Evolutionary conservation across 139 green algal species (phyloP).

Genomic region (Haematococcus sp.): DNA sequence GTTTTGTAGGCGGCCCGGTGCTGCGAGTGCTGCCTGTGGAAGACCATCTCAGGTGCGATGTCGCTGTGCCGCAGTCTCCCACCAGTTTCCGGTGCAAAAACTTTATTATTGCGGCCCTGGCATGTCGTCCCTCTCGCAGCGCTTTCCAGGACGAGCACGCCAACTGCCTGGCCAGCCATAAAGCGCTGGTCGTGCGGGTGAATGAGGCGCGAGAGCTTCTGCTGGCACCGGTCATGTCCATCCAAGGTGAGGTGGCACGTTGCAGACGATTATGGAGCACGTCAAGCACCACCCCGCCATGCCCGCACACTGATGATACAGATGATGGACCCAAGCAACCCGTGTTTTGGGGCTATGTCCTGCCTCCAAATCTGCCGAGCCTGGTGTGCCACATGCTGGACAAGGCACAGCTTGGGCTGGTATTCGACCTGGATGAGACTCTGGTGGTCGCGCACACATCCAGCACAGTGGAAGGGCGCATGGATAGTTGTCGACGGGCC

Average conservation of each 20-base stretch:
- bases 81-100: no score
- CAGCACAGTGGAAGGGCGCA: conserved; percentile 38
- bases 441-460: conserved; percentile 64
- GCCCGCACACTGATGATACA: conserved; percentile 33
- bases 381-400: conserved; percentile 52
- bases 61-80: not conserved
- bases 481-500: conserved; percentile 6
- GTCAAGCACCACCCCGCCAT: not conserved
- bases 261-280: no score
- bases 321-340: conserved; percentile 27
- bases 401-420: conserved; percentile 54
- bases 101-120: no score
- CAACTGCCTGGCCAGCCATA: conserved; percentile 7
- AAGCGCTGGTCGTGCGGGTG: conserved; percentile 38
- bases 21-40: not conserved
- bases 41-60: not conserved
- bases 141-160: conserved; percentile 23
- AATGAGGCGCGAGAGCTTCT: conserved; percentile 36
- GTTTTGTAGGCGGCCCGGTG: conserved; percentile 1
- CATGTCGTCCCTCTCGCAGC: not conserved
- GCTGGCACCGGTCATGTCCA: conserved; percentile 32
- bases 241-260: conserved; percentile 22
- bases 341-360: conserved; percentile 64
- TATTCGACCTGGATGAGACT: conserved; percentile 90
- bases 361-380: conserved; percentile 32